These are phyloP conservation scores for Nicotiana tomentosiformis DNA, from an alignment of 257 asterid genomes.

Conservation along the genomic window DNA sequence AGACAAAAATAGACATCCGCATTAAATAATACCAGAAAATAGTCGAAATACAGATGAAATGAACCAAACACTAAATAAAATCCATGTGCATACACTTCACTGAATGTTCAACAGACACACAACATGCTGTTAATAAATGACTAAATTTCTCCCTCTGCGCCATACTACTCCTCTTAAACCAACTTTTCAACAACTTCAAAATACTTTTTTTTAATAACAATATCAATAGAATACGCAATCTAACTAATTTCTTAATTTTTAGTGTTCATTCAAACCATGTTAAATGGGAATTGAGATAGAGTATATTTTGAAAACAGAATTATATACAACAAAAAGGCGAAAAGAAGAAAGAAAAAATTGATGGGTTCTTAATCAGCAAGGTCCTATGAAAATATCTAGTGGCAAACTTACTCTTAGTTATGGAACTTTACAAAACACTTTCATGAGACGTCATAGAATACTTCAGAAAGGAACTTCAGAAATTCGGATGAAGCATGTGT, in stretches of 20 bases:
- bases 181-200: neutral
- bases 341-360: neutral
- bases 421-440: neutral
- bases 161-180: neutral
- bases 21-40: neutral
- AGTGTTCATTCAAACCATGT: neutral
- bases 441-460: neutral
- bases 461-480: neutral
- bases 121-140: neutral
- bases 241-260: neutral
- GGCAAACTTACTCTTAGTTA: neutral
- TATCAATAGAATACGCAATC: neutral
- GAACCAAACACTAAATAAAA: neutral
- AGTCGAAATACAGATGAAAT: neutral
- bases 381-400: neutral
- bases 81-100: neutral
- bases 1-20: neutral
- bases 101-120: neutral
- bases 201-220: neutral
- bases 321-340: neutral
- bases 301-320: neutral
- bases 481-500: neutral
- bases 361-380: neutral
- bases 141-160: neutral
- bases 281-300: neutral